Evolutionary conservation across 495 filamentous ascomycete genomes (phyloP).

Genomic region (Penicillium riverlandense): DNA sequence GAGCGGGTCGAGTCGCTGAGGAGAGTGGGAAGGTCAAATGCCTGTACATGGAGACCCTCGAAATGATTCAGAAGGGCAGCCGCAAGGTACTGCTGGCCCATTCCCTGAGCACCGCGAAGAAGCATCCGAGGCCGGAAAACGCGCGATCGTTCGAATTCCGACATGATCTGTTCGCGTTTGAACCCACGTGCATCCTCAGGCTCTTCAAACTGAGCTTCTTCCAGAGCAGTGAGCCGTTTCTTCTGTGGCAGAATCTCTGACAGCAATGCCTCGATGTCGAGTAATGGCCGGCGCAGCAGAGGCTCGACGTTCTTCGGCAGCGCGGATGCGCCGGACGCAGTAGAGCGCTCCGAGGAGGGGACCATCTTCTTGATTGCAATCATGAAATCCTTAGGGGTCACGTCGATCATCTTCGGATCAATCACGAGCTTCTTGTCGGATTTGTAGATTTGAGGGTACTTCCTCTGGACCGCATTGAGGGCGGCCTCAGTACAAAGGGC

Average conservation of each 20-base stretch:
- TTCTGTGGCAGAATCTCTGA: slow-evolving; percentile 73
- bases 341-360: slow-evolving; percentile 85
- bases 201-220: slow-evolving; percentile 93
- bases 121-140: slow-evolving; percentile 85
- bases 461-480: slow-evolving; percentile 92
- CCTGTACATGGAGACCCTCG: slow-evolving; percentile 89
- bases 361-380: slow-evolving; percentile 91
- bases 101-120: slow-evolving; percentile 68
- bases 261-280: slow-evolving; percentile 56
- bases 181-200: slow-evolving; percentile 74
- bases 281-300: slow-evolving; percentile 64
- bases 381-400: slow-evolving; percentile 93
- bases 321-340: slow-evolving; percentile 70
- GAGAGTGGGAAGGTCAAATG: slow-evolving; percentile 84
- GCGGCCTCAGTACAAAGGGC: slow-evolving; percentile 97
- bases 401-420: slow-evolving; percentile 71
- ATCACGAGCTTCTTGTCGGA: slow-evolving; percentile 87
- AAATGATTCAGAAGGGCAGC: slow-evolving; percentile 82
- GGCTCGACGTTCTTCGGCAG: slow-evolving; percentile 75
- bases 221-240: slow-evolving; percentile 78
- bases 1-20: slow-evolving; percentile 65
- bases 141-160: slow-evolving; percentile 83
- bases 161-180: slow-evolving; percentile 73
- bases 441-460: slow-evolving; percentile 92
- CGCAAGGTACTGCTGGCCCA: slow-evolving; percentile 91